These are phyloP conservation scores for Linnemannia zychae DNA, from an alignment of 192 early-diverging fungal species.

Conservation along the genomic window DNA sequence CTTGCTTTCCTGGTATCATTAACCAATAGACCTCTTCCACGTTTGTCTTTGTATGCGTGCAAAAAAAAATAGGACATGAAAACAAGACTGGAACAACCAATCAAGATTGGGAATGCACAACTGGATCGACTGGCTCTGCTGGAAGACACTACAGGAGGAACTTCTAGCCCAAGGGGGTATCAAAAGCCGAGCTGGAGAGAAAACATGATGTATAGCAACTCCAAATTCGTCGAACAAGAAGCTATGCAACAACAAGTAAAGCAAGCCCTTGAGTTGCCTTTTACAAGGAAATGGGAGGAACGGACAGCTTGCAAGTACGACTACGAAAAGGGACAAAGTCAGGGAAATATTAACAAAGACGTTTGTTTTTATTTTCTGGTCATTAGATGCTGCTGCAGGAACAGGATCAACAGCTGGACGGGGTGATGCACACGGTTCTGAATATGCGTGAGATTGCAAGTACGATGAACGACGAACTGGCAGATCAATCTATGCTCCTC, in stretches of 20 bases:
- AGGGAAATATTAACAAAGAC: not conserved
- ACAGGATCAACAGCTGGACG: slow-evolving; percentile 70
- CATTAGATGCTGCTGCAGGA: slow-evolving; percentile 67
- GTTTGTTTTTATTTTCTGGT: not conserved
- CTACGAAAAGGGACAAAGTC: slow-evolving; percentile 60
- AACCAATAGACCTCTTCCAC: not conserved
- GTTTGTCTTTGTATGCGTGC: not conserved
- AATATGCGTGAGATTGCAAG: slow-evolving; percentile 73
- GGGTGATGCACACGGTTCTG: slow-evolving; percentile 65
- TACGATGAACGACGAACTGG: slow-evolving; percentile 67
- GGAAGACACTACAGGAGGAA: slow-evolving; percentile 28
- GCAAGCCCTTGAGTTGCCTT: slow-evolving; percentile 32
- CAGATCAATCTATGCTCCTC: slow-evolving; percentile 69
- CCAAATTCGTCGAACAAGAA: slow-evolving; percentile 56
- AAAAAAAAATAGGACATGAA: slow-evolving; percentile 53
- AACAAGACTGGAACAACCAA: slow-evolving; percentile 41
- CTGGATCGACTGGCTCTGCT: slow-evolving; percentile 40
- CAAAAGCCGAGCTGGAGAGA: slow-evolving; percentile 45
- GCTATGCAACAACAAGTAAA: slow-evolving; percentile 45
- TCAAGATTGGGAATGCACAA: slow-evolving; percentile 50
- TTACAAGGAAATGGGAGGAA: no score
- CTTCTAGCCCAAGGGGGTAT: slow-evolving; percentile 47
- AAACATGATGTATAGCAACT: slow-evolving; percentile 56
- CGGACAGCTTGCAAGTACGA: no score
- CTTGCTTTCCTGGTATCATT: not conserved